Percentiles rank a stretch among this genome's conserved stretches.
phyloP scores from a whole-genome alignment of 2,329 filamentous ascomycete species.

The Colletotrichum sp. region DNA sequence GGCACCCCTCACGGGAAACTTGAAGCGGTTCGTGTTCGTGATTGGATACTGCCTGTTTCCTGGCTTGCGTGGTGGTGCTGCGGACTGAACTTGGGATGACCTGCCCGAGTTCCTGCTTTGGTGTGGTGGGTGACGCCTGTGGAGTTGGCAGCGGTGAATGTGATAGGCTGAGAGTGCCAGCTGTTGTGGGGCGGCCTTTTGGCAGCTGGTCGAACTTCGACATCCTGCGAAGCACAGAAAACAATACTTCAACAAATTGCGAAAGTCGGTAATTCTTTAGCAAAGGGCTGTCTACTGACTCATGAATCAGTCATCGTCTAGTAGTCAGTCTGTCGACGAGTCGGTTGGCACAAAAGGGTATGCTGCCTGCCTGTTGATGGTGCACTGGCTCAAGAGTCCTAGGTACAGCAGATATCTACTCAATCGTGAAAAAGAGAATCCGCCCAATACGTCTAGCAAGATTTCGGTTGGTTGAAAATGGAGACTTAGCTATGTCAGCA shows the following conservation, averaged over 20 bases:
- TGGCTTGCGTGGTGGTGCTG: neutral
- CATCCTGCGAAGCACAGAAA: neutral
- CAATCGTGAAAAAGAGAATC: neutral
- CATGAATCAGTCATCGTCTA: neutral
- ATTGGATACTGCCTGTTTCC: neutral
- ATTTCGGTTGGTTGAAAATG: neutral
- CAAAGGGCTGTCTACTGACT: no score
- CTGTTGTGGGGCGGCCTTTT: neutral
- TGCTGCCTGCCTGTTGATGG: neutral
- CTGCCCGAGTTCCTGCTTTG: neutral
- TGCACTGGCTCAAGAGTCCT: neutral
- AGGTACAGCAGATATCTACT: no score
- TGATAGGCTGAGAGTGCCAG: neutral
- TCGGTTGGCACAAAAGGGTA: neutral
- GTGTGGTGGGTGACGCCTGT: neutral
- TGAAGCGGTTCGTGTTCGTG: neutral
- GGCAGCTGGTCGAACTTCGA: neutral
- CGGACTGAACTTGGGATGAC: neutral
- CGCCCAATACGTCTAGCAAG: neutral
- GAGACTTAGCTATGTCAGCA: neutral
- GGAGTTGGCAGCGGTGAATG: neutral
- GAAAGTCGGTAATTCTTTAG: neutral
- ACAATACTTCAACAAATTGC: neutral
- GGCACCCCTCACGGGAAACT: neutral
- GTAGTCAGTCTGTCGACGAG: fast-evolving